Conservation (phyloP, 495 filamentous ascomycete species). For the Penicillium parvum region DNA sequence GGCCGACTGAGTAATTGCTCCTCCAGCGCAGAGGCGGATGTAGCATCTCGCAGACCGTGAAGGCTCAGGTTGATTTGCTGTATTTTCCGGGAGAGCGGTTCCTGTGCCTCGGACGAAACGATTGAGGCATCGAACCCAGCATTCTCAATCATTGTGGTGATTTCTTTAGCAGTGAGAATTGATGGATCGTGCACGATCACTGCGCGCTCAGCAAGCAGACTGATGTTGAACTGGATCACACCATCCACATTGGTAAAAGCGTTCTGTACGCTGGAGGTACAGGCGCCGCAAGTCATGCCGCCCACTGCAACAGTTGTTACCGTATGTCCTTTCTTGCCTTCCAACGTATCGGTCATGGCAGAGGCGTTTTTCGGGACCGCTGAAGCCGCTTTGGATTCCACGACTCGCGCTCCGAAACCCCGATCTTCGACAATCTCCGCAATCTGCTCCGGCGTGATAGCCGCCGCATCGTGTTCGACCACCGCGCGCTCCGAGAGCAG, state of each 20-base stretch:
- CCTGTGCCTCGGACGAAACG: conserved; percentile 46
- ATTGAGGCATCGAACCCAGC: conserved; percentile 83
- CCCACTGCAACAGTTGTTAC: conserved; percentile 81
- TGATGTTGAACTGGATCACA: conserved; percentile 85
- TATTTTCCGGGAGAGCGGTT: conserved; percentile 29
- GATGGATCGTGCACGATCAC: conserved; percentile 78
- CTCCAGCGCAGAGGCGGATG: conserved; percentile 68
- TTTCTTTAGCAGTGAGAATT: conserved; percentile 62
- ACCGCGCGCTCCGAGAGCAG: conserved; percentile 65
- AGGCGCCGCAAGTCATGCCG: conserved; percentile 97
- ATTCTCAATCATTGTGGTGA: conserved; percentile 64
- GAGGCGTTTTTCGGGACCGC: conserved; percentile 10
- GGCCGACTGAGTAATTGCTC: conserved; percentile 57
- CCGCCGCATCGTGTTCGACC: conserved; percentile 70
- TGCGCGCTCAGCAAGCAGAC: conserved; percentile 84
- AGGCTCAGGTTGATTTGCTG: conserved; percentile 69
- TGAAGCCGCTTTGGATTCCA: conserved; percentile 43
- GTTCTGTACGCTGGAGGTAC: conserved; percentile 83
- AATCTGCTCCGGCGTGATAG: conserved; percentile 64
- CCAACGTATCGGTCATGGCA: conserved; percentile 24
- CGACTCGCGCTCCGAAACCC: conserved; percentile 83
- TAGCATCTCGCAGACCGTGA: conserved; percentile 69
- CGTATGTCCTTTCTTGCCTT: conserved; percentile 40
- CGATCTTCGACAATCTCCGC: conserved; percentile 87
- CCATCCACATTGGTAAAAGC: conserved; percentile 76